Percentiles rank a stretch among this genome's conserved stretches.
These are phyloP conservation scores for Lupinus albus DNA, from an alignment of 306 rosid genomes.

Conservation along the genomic window DNA sequence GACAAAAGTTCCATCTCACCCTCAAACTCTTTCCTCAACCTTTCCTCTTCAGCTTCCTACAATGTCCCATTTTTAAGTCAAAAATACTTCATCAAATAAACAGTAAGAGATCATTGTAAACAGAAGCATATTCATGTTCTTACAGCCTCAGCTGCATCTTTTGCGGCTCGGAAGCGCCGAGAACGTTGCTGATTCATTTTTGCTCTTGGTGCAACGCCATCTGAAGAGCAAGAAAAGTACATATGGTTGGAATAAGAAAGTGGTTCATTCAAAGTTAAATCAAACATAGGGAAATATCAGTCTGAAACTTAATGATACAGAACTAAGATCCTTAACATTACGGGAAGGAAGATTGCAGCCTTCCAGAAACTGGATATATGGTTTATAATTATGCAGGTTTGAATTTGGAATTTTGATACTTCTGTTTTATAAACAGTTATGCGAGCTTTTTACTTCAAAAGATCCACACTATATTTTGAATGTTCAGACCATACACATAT, in stretches of 20 bases:
- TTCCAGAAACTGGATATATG: neutral
- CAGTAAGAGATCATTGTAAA: conserved; percentile 31
- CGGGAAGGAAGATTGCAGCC: conserved; percentile 10
- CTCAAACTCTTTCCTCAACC: conserved; percentile 72
- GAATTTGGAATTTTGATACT: conserved; percentile 10
- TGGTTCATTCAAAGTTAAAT: conserved; percentile 3
- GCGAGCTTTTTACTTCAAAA: conserved; percentile 31
- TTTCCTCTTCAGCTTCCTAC: conserved; percentile 96
- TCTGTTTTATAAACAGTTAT: conserved; percentile 23
- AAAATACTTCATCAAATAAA: conserved; percentile 22
- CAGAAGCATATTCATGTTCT: conserved; percentile 44
- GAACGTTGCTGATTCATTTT: conserved; percentile 99
- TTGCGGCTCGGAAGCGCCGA: conserved; percentile 93
- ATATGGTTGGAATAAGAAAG: conserved; percentile 22
- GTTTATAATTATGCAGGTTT: no score
- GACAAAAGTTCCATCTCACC: conserved; percentile 57
- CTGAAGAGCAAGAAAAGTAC: conserved; percentile 44
- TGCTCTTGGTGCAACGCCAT: conserved; percentile 98
- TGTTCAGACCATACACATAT: neutral
- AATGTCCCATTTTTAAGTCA: conserved; percentile 39
- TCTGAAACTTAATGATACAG: neutral
- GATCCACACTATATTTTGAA: conserved; percentile 21
- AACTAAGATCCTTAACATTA: conserved; percentile 9
- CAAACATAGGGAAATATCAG: neutral
- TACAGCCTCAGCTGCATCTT: conserved; percentile 97